These are phyloP conservation scores for Plectosphaerella plurivora DNA, from an alignment of 2,329 filamentous ascomycete species.

Conservation along the genomic window DNA sequence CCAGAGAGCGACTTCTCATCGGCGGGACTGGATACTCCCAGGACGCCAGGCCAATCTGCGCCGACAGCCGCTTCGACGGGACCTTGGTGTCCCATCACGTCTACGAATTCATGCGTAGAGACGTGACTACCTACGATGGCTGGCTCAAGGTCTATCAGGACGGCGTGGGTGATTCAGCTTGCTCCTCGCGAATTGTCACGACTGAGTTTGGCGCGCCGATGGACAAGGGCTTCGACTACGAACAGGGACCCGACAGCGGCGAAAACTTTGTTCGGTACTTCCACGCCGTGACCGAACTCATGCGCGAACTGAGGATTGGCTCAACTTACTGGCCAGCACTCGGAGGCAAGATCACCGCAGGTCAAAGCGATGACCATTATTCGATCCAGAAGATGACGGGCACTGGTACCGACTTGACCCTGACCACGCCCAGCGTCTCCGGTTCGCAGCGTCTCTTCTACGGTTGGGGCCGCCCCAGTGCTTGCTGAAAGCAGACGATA, in stretches of 20 bases:
- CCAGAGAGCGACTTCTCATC: constrained; percentile 4
- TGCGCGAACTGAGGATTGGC: constrained; percentile 1
- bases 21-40: constrained; percentile 5
- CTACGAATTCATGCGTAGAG: constrained; percentile 2
- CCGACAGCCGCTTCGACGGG: constrained; percentile 6
- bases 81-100: constrained; percentile 5
- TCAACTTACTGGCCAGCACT: constrained; percentile 5
- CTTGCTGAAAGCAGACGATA: background rate
- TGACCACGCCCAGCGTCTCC: constrained; percentile 5
- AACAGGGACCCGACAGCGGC: background rate
- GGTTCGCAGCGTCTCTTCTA: constrained; percentile 1
- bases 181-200: constrained; percentile 4
- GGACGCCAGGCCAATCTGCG: constrained; percentile 4
- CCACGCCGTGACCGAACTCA: constrained; percentile 2
- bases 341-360: constrained; percentile 4
- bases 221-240: constrained; percentile 5
- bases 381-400: constrained; percentile 5
- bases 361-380: constrained; percentile 2
- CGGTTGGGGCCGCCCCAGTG: constrained; percentile 1
- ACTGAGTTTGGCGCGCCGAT: constrained; percentile 7
- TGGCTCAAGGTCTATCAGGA: constrained; percentile 4
- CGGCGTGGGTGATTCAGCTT: constrained; percentile 1
- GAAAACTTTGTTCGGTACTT: constrained; percentile 4
- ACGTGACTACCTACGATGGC: constrained; percentile 5
- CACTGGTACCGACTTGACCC: constrained; percentile 5